Evolutionary conservation across 495 filamentous ascomycete species (phyloP).

Genomic region (Hypoxylon intermedium): DNA sequence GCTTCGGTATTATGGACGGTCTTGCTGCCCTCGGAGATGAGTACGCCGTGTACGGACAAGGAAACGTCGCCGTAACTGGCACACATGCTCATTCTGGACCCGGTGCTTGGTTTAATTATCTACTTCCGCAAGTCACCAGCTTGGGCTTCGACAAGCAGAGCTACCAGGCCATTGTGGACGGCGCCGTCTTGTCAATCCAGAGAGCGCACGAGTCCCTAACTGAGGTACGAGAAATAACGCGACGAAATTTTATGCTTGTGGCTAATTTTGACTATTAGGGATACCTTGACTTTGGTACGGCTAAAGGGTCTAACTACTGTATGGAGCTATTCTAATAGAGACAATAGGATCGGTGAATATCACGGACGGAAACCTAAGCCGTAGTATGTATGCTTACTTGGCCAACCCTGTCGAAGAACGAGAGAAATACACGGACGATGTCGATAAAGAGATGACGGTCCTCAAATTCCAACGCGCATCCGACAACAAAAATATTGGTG

Average conservation of each 20-base stretch:
- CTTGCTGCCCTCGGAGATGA: slow-evolving; percentile 63
- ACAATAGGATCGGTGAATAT: slow-evolving; percentile 44
- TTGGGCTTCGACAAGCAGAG: slow-evolving; percentile 84
- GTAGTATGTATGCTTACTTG: slow-evolving; percentile 87
- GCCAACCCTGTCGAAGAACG: slow-evolving; percentile 85
- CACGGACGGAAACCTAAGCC: slow-evolving; percentile 80
- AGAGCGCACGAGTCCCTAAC: slow-evolving; percentile 80
- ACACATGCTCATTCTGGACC: slow-evolving; percentile 94
- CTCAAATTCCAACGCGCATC: slow-evolving; percentile 73
- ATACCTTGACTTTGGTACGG: slow-evolving; percentile 53
- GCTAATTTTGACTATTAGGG: slow-evolving; percentile 37
- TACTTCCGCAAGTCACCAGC: slow-evolving; percentile 91
- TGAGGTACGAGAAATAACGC: slow-evolving; percentile 54
- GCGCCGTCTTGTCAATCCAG: slow-evolving; percentile 80
- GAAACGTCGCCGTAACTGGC: slow-evolving; percentile 87
- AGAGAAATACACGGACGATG: slow-evolving; percentile 69
- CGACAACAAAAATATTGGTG: slow-evolving; percentile 71
- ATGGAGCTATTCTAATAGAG: slow-evolving; percentile 29
- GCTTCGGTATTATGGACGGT: slow-evolving; percentile 81
- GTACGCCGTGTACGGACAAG: slow-evolving; percentile 68
- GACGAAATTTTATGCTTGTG: too few species aligned
- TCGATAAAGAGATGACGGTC: slow-evolving; percentile 87
- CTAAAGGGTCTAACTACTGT: not conserved
- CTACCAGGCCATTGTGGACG: slow-evolving; percentile 90
- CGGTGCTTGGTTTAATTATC: slow-evolving; percentile 94